Evolutionary conservation across 129 eudicot genomes (phyloP), one percentile per base, ranked within the genome.

Genomic region (Heracleum sosnowskyi): DNA sequence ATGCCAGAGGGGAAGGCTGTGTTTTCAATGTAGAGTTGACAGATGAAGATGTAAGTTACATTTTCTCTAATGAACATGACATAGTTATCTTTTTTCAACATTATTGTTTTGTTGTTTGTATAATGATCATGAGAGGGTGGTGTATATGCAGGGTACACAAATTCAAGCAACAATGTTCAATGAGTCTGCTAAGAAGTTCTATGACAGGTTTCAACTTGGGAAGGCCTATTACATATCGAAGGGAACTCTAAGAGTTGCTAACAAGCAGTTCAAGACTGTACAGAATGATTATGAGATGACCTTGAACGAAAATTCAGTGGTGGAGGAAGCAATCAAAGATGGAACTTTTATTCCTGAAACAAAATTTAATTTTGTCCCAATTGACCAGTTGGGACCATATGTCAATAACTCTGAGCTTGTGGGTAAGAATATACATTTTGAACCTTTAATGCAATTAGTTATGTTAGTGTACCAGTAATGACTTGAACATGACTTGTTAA

Each of bases 211-310:
- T 68, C 89, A 95, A 81, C 77, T 90, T 83, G 99, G 99, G 76
- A 95, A 92, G 85, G 99, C 90, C 42, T 91, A 90, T 81, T 95
- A 90, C 90, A 90, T 95, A 80, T 92, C 99, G 1, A 95, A 87
- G 86, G 99, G 99, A 69, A 88, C 83, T 57, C 74, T 95, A 17
- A 88, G 86, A 78, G 91, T 95, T 74, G 97, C 97, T 80, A 95
- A 95, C 85, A 95, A 95, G 85, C 99, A 95, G 78, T 92, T 82
- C 88, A 95, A 90, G 79, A 92, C 95, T 1, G 95, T 95, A 4
- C 86, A 87, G 13, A 95, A 95, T 79, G 97, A 95, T 85, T 95
- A 95, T 81, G 99, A 95, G 73, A 92, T 92, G 98, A 95, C 97
- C 69, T 81, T 95, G n/a, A 95, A 90, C 82, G 97, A 95, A 47